Conservation (phyloP, 2,329 filamentous ascomycete genomes). For the Colletotrichum cordylinicola region DNA sequence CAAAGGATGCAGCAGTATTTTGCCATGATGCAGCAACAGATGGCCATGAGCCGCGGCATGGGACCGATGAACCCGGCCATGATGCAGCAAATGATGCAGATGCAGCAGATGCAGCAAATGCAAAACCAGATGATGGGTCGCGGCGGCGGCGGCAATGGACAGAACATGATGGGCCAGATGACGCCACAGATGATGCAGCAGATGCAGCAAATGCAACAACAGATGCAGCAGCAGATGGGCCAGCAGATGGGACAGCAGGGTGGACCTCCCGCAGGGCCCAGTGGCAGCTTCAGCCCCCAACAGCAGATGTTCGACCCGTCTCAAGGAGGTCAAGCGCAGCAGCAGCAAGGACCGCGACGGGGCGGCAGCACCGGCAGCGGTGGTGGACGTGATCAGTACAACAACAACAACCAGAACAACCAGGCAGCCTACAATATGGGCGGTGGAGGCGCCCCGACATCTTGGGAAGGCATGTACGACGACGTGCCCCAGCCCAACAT, state of each 20-base stretch:
- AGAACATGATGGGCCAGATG: constrained; percentile 48
- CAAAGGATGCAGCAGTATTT: constrained; percentile 99
- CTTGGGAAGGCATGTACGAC: constrained; percentile 98
- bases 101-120: constrained; percentile 69
- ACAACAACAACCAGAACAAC: neutral
- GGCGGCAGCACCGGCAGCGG: constrained; percentile 22
- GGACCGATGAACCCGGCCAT: constrained; percentile 74
- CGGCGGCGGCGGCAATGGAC: constrained; percentile 38
- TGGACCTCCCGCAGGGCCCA: constrained; percentile 22
- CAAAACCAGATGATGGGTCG: constrained; percentile 54
- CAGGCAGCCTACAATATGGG: constrained; percentile 35
- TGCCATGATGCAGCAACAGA: constrained; percentile 91
- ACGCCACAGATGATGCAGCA: constrained; percentile 65
- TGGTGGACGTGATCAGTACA: constrained; percentile 32
- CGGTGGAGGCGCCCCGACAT: constrained; percentile 71
- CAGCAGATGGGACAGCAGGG: constrained; percentile 49
- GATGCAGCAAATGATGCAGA: constrained; percentile 79
- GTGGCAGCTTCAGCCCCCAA: constrained; percentile 30
- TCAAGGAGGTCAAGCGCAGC: constrained; percentile 23
- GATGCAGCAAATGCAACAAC: constrained; percentile 64
- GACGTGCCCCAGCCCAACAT: constrained; percentile 86
- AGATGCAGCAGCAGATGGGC: constrained; percentile 40
- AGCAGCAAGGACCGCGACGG: constrained; percentile 28
- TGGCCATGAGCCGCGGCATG: constrained; percentile 81
- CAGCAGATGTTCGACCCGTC: constrained; percentile 27